These are phyloP conservation scores for Solanum virginianum DNA, from an alignment of 257 asterid genomes.

Conservation along the genomic window DNA sequence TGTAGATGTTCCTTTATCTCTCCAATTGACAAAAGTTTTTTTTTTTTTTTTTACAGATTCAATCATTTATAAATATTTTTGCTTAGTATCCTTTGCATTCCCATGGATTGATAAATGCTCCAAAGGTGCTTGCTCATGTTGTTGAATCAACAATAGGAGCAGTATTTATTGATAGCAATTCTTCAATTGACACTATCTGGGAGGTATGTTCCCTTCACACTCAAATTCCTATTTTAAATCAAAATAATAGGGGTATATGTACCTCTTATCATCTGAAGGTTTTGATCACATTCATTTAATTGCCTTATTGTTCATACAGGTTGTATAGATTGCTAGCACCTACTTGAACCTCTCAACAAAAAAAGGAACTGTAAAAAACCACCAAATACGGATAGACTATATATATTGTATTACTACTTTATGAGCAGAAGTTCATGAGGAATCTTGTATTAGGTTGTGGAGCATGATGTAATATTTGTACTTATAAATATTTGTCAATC, in stretches of 20 bases:
- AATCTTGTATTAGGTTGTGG: not conserved
- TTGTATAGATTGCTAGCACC: not conserved
- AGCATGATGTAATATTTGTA: too few species aligned
- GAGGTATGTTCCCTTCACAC: conserved; percentile 25
- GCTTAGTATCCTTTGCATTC: conserved; percentile 71
- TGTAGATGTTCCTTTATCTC: not conserved
- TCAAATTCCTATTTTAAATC: not conserved
- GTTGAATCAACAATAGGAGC: conserved; percentile 87
- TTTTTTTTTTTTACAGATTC: conserved; percentile 31
- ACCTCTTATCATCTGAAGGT: not conserved
- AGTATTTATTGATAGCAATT: conserved; percentile 57
- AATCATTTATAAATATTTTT: conserved; percentile 42
- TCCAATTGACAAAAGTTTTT: not conserved
- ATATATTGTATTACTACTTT: not conserved
- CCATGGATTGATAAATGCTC: conserved; percentile 62
- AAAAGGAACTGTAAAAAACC: not conserved
- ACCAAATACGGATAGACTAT: not conserved
- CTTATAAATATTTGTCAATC: too few species aligned
- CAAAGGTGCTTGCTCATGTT: conserved; percentile 77
- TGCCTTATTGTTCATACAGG: not conserved
- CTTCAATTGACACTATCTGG: conserved; percentile 60
- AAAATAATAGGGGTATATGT: not conserved
- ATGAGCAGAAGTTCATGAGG: not conserved
- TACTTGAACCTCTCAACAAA: not conserved
- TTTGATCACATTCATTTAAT: not conserved